Percentiles rank a stretch among this genome's conserved stretches.
phyloP scores from a whole-genome alignment of 1,284 basidiomycete species.

The Austroboletus rostrupii region DNA sequence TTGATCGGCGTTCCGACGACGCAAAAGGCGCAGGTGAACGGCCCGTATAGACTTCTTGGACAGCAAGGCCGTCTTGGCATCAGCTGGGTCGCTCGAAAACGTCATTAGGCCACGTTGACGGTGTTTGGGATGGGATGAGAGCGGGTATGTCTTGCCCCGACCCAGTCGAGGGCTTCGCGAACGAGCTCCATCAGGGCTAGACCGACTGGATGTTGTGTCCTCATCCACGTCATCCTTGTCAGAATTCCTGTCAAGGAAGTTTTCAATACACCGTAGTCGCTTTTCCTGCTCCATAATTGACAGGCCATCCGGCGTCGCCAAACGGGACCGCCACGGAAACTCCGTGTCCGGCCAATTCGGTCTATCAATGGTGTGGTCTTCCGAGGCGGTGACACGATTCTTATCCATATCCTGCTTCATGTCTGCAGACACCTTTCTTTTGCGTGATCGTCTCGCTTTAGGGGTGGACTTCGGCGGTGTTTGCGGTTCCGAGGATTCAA shows the following conservation, averaged over 20 bases:
- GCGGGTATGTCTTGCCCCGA: slow-evolving; percentile 60
- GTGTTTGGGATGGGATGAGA: slow-evolving; percentile 39
- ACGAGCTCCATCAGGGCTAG: slow-evolving; percentile 22
- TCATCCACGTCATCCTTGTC: slow-evolving; percentile 34
- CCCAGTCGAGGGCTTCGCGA: slow-evolving; percentile 36
- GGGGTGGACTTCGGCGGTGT: slow-evolving; percentile 24
- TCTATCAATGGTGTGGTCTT: slow-evolving; percentile 26
- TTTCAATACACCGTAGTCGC: slow-evolving; percentile 35
- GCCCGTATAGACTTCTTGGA: slow-evolving; percentile 64
- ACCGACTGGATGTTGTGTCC: slow-evolving; percentile 9
- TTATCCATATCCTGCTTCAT: slow-evolving; percentile 15
- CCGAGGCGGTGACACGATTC: slow-evolving; percentile 6
- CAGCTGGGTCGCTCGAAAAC: slow-evolving; percentile 60
- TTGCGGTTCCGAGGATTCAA: slow-evolving; percentile 34
- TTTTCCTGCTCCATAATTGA: slow-evolving; percentile 54
- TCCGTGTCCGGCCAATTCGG: slow-evolving; percentile 74
- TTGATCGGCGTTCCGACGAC: slow-evolving; percentile 32
- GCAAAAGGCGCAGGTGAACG: slow-evolving; percentile 45
- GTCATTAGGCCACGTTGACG: slow-evolving; percentile 11
- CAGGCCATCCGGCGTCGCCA: slow-evolving; percentile 48
- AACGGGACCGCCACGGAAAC: slow-evolving; percentile 69
- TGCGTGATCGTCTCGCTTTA: slow-evolving; percentile 34
- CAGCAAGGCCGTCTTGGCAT: slow-evolving; percentile 65
- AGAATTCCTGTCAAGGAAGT: slow-evolving; percentile 34
- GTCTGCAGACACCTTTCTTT: slow-evolving; percentile 28